phyloP scores from a whole-genome alignment of 805 yeast species.

The Monosporozyma aerobia region DNA sequence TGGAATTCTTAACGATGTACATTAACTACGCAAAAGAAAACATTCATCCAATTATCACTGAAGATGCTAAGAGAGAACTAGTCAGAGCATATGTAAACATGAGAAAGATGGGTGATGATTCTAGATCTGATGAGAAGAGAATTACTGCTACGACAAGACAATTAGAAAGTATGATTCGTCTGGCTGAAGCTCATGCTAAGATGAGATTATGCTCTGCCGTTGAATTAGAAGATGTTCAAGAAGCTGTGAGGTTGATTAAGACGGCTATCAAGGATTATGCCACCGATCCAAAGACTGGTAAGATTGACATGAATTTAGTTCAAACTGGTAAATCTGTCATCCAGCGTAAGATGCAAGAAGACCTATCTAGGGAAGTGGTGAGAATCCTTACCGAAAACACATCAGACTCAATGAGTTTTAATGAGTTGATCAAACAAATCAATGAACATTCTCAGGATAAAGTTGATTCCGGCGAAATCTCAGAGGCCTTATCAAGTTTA shows the following conservation, averaged over 20 bases:
- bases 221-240: conserved; percentile 73
- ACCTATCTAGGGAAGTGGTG: conserved; percentile 53
- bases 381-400: conserved; percentile 42
- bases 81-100: conserved; percentile 85
- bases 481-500: conserved; percentile 57
- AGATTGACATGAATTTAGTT: conserved; percentile 93
- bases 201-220: conserved; percentile 75
- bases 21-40: conserved; percentile 92
- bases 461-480: conserved; percentile 63
- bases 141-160: conserved; percentile 98
- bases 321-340: conserved; percentile 92
- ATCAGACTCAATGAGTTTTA: conserved; percentile 45
- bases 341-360: conserved; percentile 70
- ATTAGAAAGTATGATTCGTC: conserved; percentile 88
- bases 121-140: conserved; percentile 74
- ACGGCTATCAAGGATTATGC: conserved; percentile 97
- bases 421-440: conserved; percentile 48
- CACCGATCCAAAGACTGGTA: conserved; percentile 93
- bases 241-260: conserved; percentile 86
- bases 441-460: conserved; percentile 51
- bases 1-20: conserved; percentile 79
- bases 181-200: conserved; percentile 95
- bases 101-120: conserved; percentile 91
- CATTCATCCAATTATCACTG: conserved; percentile 68
- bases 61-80: conserved; percentile 72